Conservation (phyloP, 148 eudicot species). For the Rhododendron simsii region DNA sequence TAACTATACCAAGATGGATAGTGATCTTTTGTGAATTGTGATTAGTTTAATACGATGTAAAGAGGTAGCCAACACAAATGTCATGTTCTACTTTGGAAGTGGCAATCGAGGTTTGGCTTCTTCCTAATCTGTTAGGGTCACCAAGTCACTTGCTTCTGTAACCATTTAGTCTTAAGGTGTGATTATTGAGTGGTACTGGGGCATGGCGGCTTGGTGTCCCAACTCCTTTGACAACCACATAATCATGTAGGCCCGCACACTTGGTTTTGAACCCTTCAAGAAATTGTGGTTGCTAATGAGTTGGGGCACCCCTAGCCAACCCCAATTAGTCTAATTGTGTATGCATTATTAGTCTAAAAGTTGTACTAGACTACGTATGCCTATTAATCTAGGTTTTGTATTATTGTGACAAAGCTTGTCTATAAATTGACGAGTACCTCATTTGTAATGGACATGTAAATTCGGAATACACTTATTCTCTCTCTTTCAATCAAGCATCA, state of each 20-base stretch:
- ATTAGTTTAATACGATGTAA: background rate
- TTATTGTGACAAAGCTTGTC: background rate
- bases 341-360: background rate
- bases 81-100: background rate
- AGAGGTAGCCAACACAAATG: background rate
- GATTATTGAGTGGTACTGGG: background rate
- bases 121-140: background rate
- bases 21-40: background rate
- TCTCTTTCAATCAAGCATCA: background rate
- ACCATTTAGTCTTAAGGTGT: background rate
- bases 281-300: background rate
- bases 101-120: background rate
- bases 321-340: background rate
- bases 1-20: background rate
- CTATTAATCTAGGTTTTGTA: no score
- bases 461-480: background rate
- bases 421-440: background rate
- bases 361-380: background rate
- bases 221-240: background rate
- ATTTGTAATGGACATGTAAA: background rate
- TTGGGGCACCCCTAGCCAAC: background rate
- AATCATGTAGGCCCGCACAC: background rate
- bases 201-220: background rate
- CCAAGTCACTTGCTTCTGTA: background rate
- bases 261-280: background rate